Evolutionary conservation across 768 basidiomycete genomes (phyloP).

Genomic region (Tylopilus intermedius): DNA sequence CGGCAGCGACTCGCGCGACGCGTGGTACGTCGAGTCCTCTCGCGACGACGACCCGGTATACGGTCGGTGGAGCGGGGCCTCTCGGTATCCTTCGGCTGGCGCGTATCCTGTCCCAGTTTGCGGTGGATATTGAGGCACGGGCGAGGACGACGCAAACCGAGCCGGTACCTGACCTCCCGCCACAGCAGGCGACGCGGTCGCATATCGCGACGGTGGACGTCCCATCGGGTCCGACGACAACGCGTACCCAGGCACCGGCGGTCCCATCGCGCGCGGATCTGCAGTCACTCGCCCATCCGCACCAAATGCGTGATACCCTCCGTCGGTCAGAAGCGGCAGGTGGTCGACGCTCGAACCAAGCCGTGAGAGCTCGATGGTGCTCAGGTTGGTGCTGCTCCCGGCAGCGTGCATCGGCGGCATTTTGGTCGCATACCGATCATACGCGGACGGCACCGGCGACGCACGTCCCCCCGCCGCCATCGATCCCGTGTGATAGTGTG

Average conservation of each 20-base stretch:
- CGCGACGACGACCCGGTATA: constrained; percentile 29
- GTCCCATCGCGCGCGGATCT: not conserved
- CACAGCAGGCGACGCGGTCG: not conserved
- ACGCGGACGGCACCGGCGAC: constrained; percentile 43
- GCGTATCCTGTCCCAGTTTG: constrained; percentile 22
- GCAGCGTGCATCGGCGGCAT: constrained; percentile 31
- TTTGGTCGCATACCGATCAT: constrained; percentile 54
- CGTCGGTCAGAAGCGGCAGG: constrained; percentile 51
- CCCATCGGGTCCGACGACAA: constrained; percentile 17
- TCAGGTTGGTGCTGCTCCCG: constrained; percentile 13
- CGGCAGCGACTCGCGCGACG: constrained; percentile 18
- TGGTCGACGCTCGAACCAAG: constrained; percentile 49
- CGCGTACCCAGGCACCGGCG: constrained; percentile 24
- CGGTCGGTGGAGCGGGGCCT: constrained; percentile 64
- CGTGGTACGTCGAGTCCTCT: constrained; percentile 9
- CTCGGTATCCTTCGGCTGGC: constrained; percentile 39
- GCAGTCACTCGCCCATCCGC: constrained; percentile 8
- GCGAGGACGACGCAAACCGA: constrained; percentile 27
- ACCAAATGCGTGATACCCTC: constrained; percentile 12
- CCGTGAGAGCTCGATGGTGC: constrained; percentile 51
- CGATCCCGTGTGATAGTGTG: constrained; percentile 36
- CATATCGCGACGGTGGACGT: constrained; percentile 24
- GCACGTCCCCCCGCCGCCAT: constrained; percentile 29
- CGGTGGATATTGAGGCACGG: constrained; percentile 38
- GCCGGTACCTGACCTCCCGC: constrained; percentile 22